phyloP scores from a whole-genome alignment of 2,329 filamentous ascomycete species.

The Trichocomaceae sp. region DNA sequence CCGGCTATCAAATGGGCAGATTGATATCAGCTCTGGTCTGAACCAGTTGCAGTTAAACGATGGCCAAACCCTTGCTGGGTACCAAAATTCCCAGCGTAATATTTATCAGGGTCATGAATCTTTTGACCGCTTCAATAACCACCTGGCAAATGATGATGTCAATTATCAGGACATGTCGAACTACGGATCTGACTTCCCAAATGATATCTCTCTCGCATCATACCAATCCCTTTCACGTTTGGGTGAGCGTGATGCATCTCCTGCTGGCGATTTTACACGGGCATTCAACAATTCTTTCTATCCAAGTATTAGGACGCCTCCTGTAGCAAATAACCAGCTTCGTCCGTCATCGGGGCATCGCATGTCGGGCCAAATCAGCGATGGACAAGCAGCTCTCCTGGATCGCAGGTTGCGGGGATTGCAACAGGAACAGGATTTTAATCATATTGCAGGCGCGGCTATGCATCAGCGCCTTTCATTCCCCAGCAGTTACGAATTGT shows the following conservation, averaged over 20 bases:
- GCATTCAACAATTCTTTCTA: slow-evolving; percentile 40
- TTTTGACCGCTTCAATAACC: slow-evolving; percentile 44
- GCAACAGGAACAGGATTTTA: slow-evolving; percentile 37
- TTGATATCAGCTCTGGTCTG: slow-evolving; percentile 27
- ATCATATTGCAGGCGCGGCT: slow-evolving; percentile 21
- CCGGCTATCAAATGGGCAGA: slow-evolving; percentile 23
- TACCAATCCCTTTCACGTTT: slow-evolving; percentile 38
- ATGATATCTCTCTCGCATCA: slow-evolving; percentile 26
- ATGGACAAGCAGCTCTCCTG: slow-evolving; percentile 40
- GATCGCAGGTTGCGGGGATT: slow-evolving; percentile 46
- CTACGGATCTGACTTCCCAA: slow-evolving; percentile 23
- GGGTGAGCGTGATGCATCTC: slow-evolving; percentile 39
- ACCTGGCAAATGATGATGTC: slow-evolving; percentile 22
- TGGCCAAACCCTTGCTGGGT: slow-evolving; percentile 26
- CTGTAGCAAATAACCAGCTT: slow-evolving; percentile 31
- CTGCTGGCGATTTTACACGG: slow-evolving; percentile 43
- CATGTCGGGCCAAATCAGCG: slow-evolving; percentile 30
- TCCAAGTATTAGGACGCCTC: slow-evolving; percentile 39
- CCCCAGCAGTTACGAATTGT: slow-evolving; percentile 28
- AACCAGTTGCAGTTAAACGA: slow-evolving; percentile 33
- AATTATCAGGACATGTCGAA: slow-evolving; percentile 22
- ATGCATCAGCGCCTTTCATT: slow-evolving; percentile 27
- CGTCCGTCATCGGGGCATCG: slow-evolving; percentile 40
- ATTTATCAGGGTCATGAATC: slow-evolving; percentile 29
- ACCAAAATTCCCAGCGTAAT: slow-evolving; percentile 23